Percentiles rank a stretch among this genome's conserved stretches.
Conservation (phyloP, 345 rosid species). For the Linum usitatissimum region DNA sequence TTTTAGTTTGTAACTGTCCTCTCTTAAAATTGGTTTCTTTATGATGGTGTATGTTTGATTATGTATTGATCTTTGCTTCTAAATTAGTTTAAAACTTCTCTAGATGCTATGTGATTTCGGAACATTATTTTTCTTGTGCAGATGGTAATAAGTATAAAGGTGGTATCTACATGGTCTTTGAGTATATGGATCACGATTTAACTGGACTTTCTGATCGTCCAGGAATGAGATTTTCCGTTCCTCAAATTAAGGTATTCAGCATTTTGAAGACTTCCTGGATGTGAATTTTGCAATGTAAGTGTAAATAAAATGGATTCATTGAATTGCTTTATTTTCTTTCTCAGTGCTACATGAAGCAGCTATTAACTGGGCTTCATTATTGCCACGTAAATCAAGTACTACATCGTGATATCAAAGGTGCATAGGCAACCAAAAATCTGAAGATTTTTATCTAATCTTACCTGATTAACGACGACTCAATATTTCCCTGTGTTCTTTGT, state of each 20-base stretch:
- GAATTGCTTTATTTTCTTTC: background rate
- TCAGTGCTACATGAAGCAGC: constrained; percentile 96
- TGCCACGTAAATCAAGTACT: constrained; percentile 94
- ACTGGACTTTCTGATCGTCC: constrained; percentile 95
- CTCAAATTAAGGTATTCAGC: constrained; percentile 75
- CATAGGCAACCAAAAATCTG: constrained; percentile 2
- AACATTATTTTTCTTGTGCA: constrained; percentile 18
- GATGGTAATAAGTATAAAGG: constrained; percentile 92
- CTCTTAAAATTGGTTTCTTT: background rate
- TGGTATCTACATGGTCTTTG: constrained; percentile 95
- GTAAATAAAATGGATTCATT: background rate
- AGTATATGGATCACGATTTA: constrained; percentile 96
- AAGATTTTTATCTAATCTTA: background rate
- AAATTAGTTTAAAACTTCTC: background rate
- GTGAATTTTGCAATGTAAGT: background rate
- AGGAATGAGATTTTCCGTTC: constrained; percentile 79
- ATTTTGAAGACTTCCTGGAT: background rate
- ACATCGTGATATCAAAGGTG: constrained; percentile 96
- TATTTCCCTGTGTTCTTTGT: constrained; percentile 5
- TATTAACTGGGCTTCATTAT: constrained; percentile 89
- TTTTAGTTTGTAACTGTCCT: background rate
- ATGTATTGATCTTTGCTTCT: background rate
- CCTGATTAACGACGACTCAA: constrained; percentile 4
- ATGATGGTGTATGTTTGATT: background rate
- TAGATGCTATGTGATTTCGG: constrained; percentile 10